A percentile compares a stretch with the other conserved stretches of the same genome.
Evolutionary conservation across 2,329 filamentous ascomycete species (phyloP).

Genomic region (Exophiala calicioides): DNA sequence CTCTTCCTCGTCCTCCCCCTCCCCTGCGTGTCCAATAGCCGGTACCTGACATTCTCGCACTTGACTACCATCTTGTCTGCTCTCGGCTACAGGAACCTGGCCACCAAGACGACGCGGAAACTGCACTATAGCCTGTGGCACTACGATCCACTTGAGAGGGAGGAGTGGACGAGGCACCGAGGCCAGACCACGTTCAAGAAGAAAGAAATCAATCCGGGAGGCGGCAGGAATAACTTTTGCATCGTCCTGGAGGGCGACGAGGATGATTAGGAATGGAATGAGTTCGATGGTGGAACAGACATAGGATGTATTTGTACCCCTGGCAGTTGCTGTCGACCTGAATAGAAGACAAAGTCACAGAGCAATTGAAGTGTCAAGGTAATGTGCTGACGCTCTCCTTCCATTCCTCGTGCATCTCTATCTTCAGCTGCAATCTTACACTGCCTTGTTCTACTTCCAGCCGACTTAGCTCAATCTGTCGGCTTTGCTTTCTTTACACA

Average conservation of each 20-base stretch:
- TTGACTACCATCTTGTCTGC: constrained; percentile 72
- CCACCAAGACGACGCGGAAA: constrained; percentile 76
- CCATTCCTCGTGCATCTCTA: too few species aligned
- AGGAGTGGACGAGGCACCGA: constrained; percentile 17
- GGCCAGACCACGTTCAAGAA: constrained; percentile 61
- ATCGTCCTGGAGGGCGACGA: constrained; percentile 61
- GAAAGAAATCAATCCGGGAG: constrained; percentile 72
- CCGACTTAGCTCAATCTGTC: too few species aligned
- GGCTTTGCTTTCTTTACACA: too few species aligned
- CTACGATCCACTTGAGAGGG: constrained; percentile 37
- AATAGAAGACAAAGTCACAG: too few species aligned
- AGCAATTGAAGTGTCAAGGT: too few species aligned
- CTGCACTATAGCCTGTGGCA: constrained; percentile 89
- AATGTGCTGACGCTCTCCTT: too few species aligned
- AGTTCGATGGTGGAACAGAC: too few species aligned
- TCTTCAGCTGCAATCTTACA: too few species aligned
- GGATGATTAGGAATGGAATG: not conserved
- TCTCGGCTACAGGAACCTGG: constrained; percentile 68
- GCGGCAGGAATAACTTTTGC: constrained; percentile 84
- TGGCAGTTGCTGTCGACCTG: too few species aligned
- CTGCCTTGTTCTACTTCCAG: too few species aligned
- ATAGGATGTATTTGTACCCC: too few species aligned
- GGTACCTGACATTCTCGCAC: constrained; percentile 75
- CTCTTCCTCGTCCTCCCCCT: constrained; percentile 89
- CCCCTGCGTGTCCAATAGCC: constrained; percentile 84